Percentiles rank a stretch among this genome's conserved stretches.
Conservation (phyloP, 1,284 basidiomycete genomes). For the Malassezia japonica region DNA sequence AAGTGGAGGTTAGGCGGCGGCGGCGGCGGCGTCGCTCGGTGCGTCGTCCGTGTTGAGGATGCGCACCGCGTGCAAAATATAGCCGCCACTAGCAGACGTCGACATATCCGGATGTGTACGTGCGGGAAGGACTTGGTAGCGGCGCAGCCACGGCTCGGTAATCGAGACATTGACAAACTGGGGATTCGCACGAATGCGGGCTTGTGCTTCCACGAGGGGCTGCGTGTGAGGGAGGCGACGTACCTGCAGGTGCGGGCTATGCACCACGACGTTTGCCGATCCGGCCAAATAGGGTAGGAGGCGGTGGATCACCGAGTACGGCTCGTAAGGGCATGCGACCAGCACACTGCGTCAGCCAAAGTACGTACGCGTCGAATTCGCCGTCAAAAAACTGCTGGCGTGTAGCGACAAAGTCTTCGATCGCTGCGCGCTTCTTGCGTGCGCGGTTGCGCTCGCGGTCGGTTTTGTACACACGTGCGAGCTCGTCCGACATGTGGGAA, state of each 20-base stretch:
- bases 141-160: conserved; percentile 77
- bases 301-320: conserved; percentile 67
- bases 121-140: conserved; percentile 88
- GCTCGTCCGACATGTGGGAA: conserved; percentile 16
- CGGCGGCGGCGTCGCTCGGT: too few relatives aligned
- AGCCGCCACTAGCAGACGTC: conserved; percentile 78
- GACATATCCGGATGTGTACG: conserved; percentile 93
- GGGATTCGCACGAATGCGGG: conserved; percentile 59
- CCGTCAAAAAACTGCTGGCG: conserved; percentile 75
- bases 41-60: too few relatives aligned
- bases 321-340: conserved; percentile 75
- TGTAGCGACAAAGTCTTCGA: conserved; percentile 43
- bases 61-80: conserved; percentile 71
- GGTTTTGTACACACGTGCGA: conserved; percentile 7
- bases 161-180: conserved; percentile 69
- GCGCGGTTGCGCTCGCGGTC: conserved; percentile 17
- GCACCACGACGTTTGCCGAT: conserved; percentile 74
- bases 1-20: too few relatives aligned
- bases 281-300: conserved; percentile 70
- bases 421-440: conserved; percentile 8
- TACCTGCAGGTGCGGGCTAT: conserved; percentile 63
- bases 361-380: conserved; percentile 50
- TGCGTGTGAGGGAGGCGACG: conserved; percentile 7
- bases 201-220: conserved; percentile 66
- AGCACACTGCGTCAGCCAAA: conserved; percentile 52